phyloP scores from a whole-genome alignment of 148 eudicot species.

The Selenicereus undatus region DNA sequence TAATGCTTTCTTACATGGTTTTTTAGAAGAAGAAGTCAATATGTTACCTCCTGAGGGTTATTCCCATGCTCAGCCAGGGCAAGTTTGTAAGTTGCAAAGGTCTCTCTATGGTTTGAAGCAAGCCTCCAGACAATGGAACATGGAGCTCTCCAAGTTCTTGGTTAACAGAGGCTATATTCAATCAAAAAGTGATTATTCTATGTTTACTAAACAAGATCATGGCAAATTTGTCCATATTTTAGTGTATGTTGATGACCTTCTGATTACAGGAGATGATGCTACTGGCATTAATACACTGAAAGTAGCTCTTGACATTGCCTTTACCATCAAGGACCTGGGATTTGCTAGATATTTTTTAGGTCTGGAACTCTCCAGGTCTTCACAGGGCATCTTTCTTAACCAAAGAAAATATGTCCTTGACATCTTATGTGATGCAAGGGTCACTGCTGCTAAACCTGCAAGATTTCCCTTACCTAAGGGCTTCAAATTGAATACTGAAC shows the following conservation, averaged over 20 bases:
- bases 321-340: slow-evolving; percentile 9
- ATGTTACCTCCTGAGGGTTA: background rate
- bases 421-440: background rate
- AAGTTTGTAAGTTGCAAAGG: too few species aligned
- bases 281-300: background rate
- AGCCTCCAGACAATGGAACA: background rate
- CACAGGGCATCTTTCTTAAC: background rate
- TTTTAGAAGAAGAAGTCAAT: background rate
- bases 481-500: too few species aligned
- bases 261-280: background rate
- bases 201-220: background rate
- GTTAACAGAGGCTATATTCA: background rate
- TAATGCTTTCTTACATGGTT: background rate
- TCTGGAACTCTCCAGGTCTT: background rate
- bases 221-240: fast-evolving
- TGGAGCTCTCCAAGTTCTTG: background rate
- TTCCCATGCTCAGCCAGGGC: too few species aligned
- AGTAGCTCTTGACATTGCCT: background rate
- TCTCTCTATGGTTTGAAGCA: background rate
- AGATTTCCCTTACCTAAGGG: too few species aligned
- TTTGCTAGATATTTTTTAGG: background rate
- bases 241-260: slow-evolving; percentile 1
- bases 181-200: background rate
- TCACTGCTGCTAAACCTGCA: background rate
- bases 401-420: background rate